These are phyloP conservation scores for Diversispora epigaea DNA, from an alignment of 192 early-diverging fungal genomes.

Conservation along the genomic window DNA sequence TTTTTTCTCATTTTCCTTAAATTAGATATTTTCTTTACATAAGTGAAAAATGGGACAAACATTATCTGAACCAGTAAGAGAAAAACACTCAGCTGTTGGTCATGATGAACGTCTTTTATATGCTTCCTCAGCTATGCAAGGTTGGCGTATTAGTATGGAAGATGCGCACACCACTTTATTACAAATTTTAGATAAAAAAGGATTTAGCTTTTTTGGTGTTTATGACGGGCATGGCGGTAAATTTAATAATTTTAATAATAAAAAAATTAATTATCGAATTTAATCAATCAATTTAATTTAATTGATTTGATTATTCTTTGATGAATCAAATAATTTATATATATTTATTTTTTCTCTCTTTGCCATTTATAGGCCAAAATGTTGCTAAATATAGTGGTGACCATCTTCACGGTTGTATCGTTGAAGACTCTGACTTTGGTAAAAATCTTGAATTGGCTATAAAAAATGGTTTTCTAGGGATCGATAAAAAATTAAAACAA, in stretches of 20 bases:
- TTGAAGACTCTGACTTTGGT: constrained; percentile 61
- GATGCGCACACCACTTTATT: constrained; percentile 92
- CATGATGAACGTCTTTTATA: constrained; percentile 77
- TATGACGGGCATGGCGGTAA: constrained; percentile 95
- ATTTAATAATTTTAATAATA: background rate
- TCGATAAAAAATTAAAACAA: constrained; percentile 74
- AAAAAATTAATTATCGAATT: background rate
- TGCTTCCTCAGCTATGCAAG: constrained; percentile 94
- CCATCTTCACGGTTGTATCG: constrained; percentile 72
- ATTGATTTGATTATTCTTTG: background rate
- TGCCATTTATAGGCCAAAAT: constrained; percentile 51
- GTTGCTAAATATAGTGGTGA: constrained; percentile 85
- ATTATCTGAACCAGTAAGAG: constrained; percentile 87
- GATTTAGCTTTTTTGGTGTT: constrained; percentile 89
- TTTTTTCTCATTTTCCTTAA: too few relatives aligned
- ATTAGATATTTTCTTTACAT: too few relatives aligned
- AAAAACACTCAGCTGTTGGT: constrained; percentile 79
- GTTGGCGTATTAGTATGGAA: constrained; percentile 98
- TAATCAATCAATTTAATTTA: background rate
- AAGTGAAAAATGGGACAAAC: constrained; percentile 88
- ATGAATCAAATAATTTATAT: background rate
- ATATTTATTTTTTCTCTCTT: background rate
- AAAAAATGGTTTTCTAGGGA: constrained; percentile 77
- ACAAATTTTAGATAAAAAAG: constrained; percentile 61
- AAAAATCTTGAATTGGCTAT: constrained; percentile 74